Conservation (phyloP, 139 green algal species). For the Micractinium conductrix region DNA sequence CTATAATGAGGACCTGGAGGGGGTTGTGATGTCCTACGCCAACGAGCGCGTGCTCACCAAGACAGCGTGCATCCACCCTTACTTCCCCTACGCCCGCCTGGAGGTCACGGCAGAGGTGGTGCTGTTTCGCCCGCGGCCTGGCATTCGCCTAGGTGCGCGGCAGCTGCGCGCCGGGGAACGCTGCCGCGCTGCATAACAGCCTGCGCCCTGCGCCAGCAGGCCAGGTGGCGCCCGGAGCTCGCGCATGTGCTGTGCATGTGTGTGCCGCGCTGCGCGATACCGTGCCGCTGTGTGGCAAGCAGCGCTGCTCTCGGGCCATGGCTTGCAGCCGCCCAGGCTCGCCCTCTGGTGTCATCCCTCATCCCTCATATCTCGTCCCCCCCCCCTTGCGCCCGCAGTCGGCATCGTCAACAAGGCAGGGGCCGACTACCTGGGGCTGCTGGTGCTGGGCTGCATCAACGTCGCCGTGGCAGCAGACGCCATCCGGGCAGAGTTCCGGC, state of each 20-base stretch:
- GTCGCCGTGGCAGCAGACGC: constrained; percentile 50
- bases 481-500: constrained; percentile 53
- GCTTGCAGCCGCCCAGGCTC: not conserved
- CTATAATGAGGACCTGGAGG: constrained; percentile 62
- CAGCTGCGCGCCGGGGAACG: not conserved
- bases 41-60: constrained; percentile 40
- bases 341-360: not conserved
- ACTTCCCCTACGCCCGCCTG: constrained; percentile 64
- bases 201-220: not conserved
- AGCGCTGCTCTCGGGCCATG: not conserved
- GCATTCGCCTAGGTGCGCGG: constrained; percentile 53
- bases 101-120: constrained; percentile 51
- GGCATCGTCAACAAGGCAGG: constrained; percentile 71
- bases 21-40: constrained; percentile 56
- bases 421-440: constrained; percentile 69
- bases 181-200: not conserved
- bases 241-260: not conserved
- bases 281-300: not conserved
- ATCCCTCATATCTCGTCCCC: not conserved
- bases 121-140: constrained; percentile 53
- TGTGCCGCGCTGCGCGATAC: not conserved
- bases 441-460: constrained; percentile 80
- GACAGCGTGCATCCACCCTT: constrained; percentile 59
- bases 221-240: not conserved
- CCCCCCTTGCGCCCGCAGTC: constrained; percentile 40